Conservation (phyloP, 2,329 filamentous ascomycete genomes). For the Penicillium sp. region DNA sequence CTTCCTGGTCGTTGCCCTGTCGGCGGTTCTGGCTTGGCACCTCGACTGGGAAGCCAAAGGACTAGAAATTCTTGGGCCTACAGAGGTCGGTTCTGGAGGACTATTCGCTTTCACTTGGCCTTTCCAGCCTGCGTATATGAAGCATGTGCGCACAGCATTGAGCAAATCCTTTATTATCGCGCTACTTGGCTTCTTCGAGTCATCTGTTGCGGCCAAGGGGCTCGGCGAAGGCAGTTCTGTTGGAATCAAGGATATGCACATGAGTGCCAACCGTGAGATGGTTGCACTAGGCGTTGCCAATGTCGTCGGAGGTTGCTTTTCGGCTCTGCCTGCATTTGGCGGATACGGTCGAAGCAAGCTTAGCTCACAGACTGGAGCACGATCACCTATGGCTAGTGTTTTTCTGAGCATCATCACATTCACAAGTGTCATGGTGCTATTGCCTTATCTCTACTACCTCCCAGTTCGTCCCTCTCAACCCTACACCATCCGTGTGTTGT, state of each 20-base stretch:
- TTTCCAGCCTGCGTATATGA: conserved; percentile 71
- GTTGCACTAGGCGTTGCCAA: conserved; percentile 90
- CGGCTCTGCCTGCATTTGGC: conserved; percentile 89
- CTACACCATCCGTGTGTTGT: background rate
- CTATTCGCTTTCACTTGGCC: conserved; percentile 84
- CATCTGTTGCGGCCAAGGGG: conserved; percentile 91
- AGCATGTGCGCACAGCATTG: conserved; percentile 80
- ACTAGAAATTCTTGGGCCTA: conserved; percentile 76
- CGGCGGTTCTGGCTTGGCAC: conserved; percentile 72
- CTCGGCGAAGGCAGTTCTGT: conserved; percentile 63
- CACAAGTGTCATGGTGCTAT: conserved; percentile 72
- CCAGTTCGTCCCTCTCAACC: conserved; percentile 62
- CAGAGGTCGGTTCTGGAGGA: conserved; percentile 68
- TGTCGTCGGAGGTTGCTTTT: conserved; percentile 85
- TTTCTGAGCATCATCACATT: conserved; percentile 80
- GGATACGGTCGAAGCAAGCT: conserved; percentile 96
- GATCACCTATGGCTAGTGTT: conserved; percentile 89
- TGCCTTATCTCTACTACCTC: conserved; percentile 92
- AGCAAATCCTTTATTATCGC: conserved; percentile 91
- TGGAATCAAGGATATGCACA: conserved; percentile 71
- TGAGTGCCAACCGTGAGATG: conserved; percentile 90
- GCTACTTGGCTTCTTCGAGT: conserved; percentile 96
- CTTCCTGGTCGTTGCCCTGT: conserved; percentile 81
- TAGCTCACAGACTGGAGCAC: conserved; percentile 85
- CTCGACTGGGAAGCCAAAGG: conserved; percentile 77